A percentile compares a stretch with the other conserved stretches of the same genome.
Evolutionary conservation across 306 rosid species (phyloP).

Genomic region (Astragalus glycyphyllos): DNA sequence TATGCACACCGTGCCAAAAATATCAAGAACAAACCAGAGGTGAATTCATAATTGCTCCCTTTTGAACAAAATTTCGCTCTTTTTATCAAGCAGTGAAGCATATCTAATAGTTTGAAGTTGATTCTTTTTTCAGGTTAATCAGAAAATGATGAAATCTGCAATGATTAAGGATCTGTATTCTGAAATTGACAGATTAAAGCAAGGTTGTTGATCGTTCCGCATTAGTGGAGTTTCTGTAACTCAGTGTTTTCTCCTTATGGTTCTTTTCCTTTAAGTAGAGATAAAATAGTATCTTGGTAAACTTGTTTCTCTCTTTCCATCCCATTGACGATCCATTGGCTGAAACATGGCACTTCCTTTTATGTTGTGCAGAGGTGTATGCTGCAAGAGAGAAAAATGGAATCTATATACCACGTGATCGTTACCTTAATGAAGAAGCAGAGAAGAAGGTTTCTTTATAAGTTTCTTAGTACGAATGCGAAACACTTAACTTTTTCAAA

Average conservation of each 20-base stretch:
- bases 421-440: slow-evolving; percentile 93
- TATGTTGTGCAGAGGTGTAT: slow-evolving; percentile 71
- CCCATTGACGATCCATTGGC: slow-evolving; percentile 16
- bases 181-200: slow-evolving; percentile 96
- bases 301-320: not conserved
- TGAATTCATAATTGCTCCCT: slow-evolving; percentile 46
- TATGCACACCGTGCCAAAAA: slow-evolving; percentile 99
- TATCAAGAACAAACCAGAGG: slow-evolving; percentile 99
- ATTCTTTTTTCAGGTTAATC: slow-evolving; percentile 74
- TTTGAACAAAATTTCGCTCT: slow-evolving; percentile 30
- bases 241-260: slow-evolving; percentile 17
- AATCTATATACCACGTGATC: slow-evolving; percentile 98
- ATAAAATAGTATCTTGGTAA: not conserved
- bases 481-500: slow-evolving; percentile 15
- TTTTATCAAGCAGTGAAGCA: slow-evolving; percentile 16
- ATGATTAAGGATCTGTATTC: slow-evolving; percentile 94
- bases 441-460: slow-evolving; percentile 81
- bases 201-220: slow-evolving; percentile 63
- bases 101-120: slow-evolving; percentile 41
- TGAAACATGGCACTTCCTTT: slow-evolving; percentile 34
- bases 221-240: slow-evolving; percentile 35
- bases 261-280: not conserved
- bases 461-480: slow-evolving; percentile 27
- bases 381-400: slow-evolving; percentile 99
- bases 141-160: slow-evolving; percentile 99